Evolutionary conservation across 768 basidiomycete genomes (phyloP).

Genomic region (Cytidiella melzeri): DNA sequence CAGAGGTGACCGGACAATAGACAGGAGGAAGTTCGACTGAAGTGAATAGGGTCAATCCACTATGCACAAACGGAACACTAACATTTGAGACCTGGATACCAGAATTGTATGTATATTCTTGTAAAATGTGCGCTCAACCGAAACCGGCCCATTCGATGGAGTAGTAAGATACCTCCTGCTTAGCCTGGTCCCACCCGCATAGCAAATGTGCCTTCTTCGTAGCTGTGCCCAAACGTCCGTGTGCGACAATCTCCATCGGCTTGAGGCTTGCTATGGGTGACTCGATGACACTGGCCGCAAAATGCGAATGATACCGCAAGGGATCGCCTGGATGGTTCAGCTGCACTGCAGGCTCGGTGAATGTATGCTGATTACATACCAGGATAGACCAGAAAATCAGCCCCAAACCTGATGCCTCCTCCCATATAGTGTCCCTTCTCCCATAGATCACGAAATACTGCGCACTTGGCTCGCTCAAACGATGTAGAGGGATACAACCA

Average conservation of each 20-base stretch:
- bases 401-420: conserved; percentile 89
- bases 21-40: conserved; percentile 37
- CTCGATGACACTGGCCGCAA: conserved; percentile 76
- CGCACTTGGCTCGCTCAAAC: conserved; percentile 68
- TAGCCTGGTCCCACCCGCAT: conserved; percentile 80
- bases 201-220: conserved; percentile 95
- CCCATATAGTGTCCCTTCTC: conserved; percentile 84
- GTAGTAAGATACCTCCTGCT: conserved; percentile 60
- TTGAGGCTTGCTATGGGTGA: conserved; percentile 52
- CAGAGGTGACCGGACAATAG: not conserved
- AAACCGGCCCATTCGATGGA: conserved; percentile 92
- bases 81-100: too few species aligned
- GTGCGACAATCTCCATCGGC: conserved; percentile 94
- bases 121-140: conserved; percentile 38
- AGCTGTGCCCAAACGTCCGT: conserved; percentile 91
- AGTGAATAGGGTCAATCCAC: not conserved
- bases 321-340: conserved; percentile 75
- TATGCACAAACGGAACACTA: too few species aligned
- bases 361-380: conserved; percentile 45
- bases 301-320: conserved; percentile 94
- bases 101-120: not conserved
- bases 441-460: conserved; percentile 77
- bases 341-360: not conserved
- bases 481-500: conserved; percentile 71
- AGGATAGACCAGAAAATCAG: conserved; percentile 94